Percentiles rank a stretch among this genome's conserved stretches.
These are phyloP conservation scores for Ambrosia hybrid DNA, from an alignment of 140 eudicot genomes.

Conservation along the genomic window DNA sequence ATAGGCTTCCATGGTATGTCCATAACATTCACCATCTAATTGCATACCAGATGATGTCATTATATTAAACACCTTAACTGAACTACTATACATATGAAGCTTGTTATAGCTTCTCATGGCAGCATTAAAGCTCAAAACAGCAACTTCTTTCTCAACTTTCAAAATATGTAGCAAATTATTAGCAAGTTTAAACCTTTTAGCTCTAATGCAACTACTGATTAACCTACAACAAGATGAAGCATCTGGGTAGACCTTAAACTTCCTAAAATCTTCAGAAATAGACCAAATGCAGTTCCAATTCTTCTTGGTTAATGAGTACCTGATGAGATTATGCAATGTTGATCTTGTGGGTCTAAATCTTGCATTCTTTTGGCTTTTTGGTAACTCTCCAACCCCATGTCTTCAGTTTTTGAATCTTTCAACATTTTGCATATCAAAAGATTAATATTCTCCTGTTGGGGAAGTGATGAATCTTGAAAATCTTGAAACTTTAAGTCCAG, in stretches of 20 bases:
- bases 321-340: constrained; percentile 57
- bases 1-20: constrained; percentile 70
- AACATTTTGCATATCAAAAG: constrained; percentile 50
- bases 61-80: constrained; percentile 44
- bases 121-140: constrained; percentile 52
- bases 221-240: constrained; percentile 53
- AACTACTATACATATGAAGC: constrained; percentile 84
- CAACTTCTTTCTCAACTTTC: constrained; percentile 41
- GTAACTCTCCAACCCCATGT: constrained; percentile 52
- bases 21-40: constrained; percentile 59
- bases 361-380: constrained; percentile 52
- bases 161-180: constrained; percentile 45
- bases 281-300: constrained; percentile 57
- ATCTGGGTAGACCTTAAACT: constrained; percentile 56
- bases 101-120: constrained; percentile 83
- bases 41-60: constrained; percentile 45
- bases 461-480: constrained; percentile 19
- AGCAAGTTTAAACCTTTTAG: constrained; percentile 64
- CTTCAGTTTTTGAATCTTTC: constrained; percentile 54
- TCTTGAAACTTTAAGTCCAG: constrained; percentile 41
- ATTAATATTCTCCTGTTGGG: constrained; percentile 45
- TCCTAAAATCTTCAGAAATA: constrained; percentile 55
- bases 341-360: constrained; percentile 52
- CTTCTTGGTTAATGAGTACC: constrained; percentile 58
- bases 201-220: constrained; percentile 57